Base-by-base conservation (phyloP, 2,329 filamentous ascomycete species). In the Aspergillus jensenii region DNA sequence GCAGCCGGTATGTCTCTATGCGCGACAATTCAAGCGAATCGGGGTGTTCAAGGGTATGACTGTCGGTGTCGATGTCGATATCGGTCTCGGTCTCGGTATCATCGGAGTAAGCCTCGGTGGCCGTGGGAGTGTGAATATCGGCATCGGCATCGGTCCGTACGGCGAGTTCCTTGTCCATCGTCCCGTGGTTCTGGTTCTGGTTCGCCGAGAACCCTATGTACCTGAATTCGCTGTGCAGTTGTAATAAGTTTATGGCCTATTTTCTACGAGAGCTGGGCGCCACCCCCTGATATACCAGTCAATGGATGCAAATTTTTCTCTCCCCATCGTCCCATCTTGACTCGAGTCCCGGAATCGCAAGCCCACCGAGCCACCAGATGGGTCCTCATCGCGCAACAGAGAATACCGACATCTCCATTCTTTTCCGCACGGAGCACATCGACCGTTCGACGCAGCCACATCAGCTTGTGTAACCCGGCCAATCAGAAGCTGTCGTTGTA, bases 1-100 rank as follows among this genome's bases (percentile, higher is more conserved):
- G 64, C 12, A 66, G 57, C 6, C 61, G 61, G 31, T 64, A 61
- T 39, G 64, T 65, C 40, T 66, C 63, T 48, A 66, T 66, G 8
- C 64, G 62, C n/a, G 60, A 55, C 7, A 66, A 52, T 12, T 66
- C 64, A 5, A 66, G 51, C 12, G 64, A 61, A 33, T 66, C 58
- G 41, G 62, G 59, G 8, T 62, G 56, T 14, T 64, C 56, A 11
- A 58, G 47, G 51, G 51, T 57, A 51, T 62, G 3, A 11, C 35
- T n/a, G 35, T 61, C 56, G n/a, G 52, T 55, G 8, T 63, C 58
- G 27, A 52, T 56, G 3, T 63, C 57, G 31, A 35, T 43, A 7
- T 58, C 53, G 12, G 54, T 55, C 9, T 62, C 56, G 21, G 52
- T 31, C 27, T 31, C 27, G 27, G 27, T 31, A 31, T 31, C 55